Conservation (phyloP, 768 basidiomycete genomes). For the Tylopilus rubrobrunneus region DNA sequence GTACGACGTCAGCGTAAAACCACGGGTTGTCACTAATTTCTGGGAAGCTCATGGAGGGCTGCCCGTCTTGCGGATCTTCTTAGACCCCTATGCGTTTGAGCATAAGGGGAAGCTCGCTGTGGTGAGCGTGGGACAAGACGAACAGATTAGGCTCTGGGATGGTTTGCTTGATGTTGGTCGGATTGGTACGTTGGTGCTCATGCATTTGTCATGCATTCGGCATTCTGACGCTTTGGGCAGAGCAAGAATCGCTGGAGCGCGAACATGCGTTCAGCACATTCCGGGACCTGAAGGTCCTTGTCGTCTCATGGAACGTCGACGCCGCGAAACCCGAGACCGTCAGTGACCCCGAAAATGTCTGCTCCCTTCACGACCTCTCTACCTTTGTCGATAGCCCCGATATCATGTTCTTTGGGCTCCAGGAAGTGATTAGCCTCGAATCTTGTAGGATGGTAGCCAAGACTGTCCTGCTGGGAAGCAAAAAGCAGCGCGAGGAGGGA, state of each 20-base stretch:
- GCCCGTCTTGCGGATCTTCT: too few species aligned
- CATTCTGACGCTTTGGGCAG: slow-evolving; percentile 62
- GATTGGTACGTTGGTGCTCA: slow-evolving; percentile 62
- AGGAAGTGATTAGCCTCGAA: slow-evolving; percentile 96
- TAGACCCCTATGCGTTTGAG: too few species aligned
- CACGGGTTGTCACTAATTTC: too few species aligned
- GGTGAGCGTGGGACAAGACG: too few species aligned
- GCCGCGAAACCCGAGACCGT: slow-evolving; percentile 64
- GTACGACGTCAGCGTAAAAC: too few species aligned
- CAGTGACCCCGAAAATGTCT: slow-evolving; percentile 64
- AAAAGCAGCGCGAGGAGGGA: slow-evolving; percentile 56
- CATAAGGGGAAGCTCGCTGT: too few species aligned
- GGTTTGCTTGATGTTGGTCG: slow-evolving; percentile 80
- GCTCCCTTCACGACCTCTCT: slow-evolving; percentile 77
- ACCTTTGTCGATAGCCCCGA: slow-evolving; percentile 73
- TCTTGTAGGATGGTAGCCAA: slow-evolving; percentile 90
- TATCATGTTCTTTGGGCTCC: slow-evolving; percentile 90
- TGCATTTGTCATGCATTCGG: slow-evolving; percentile 45
- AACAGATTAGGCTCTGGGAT: too few species aligned
- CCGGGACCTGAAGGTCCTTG: too few species aligned
- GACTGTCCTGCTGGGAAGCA: slow-evolving; percentile 73
- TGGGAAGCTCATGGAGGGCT: too few species aligned
- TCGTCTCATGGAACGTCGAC: too few species aligned
- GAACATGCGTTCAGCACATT: too few species aligned
- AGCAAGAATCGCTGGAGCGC: too few species aligned